These are phyloP conservation scores for Blastobotrys ciferrii DNA, from an alignment of 1,139 yeast genomes.

Conservation along the genomic window DNA sequence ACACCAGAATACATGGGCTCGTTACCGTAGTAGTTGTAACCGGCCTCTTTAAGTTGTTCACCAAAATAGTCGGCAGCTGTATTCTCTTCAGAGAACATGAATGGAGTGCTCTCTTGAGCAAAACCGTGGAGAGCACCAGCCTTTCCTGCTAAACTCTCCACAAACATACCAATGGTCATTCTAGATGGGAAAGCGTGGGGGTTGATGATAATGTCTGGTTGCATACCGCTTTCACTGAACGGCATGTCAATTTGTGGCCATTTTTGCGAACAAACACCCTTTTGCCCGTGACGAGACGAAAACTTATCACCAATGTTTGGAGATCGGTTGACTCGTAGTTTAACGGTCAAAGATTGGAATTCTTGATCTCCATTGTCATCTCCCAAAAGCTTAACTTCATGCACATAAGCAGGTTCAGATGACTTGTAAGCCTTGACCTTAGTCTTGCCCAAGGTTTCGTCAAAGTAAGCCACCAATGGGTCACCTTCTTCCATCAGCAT, in stretches of 20 bases:
- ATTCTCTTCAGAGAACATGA: constrained; percentile 86
- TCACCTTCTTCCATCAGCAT: constrained; percentile 90
- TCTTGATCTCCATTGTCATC: constrained; percentile 79
- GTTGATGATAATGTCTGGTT: constrained; percentile 94
- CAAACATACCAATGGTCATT: constrained; percentile 99
- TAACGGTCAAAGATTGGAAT: constrained; percentile 81
- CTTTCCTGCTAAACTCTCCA: constrained; percentile 95
- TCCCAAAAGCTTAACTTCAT: constrained; percentile 89
- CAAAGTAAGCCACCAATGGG: constrained; percentile 90
- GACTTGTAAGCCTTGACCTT: constrained; percentile 92
- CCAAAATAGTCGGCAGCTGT: constrained; percentile 98
- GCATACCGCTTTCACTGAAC: constrained; percentile 91
- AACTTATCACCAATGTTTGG: constrained; percentile 98
- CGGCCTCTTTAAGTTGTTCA: constrained; percentile 81
- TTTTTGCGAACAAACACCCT: constrained; percentile 98
- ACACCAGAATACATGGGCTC: constrained; percentile 99
- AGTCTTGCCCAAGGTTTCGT: constrained; percentile 88
- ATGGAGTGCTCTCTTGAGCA: constrained; percentile 96
- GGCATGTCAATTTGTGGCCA: constrained; percentile 99
- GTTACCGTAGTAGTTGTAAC: constrained; percentile 96
- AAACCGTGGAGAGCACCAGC: constrained; percentile 98
- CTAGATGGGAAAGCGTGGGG: constrained; percentile 99
- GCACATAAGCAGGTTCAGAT: constrained; percentile 90
- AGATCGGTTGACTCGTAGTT: constrained; percentile 85
- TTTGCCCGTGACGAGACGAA: constrained; percentile 98